Evolutionary conservation across 257 asterid species (phyloP), one percentile per base, ranked within the genome.

Genomic region (Nicotiana sylvestris): DNA sequence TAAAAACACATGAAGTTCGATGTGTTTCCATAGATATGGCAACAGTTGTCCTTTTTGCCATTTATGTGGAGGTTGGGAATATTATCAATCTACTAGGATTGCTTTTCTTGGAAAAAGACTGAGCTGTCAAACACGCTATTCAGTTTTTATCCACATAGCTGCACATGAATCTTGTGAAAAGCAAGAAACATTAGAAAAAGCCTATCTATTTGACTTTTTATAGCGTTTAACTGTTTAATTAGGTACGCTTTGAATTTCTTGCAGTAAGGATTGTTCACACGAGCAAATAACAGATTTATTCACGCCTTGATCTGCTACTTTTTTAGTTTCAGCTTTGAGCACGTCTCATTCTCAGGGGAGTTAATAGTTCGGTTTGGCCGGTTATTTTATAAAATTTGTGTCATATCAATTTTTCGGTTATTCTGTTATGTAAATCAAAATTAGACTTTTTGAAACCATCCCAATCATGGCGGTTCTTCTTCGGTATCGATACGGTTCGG

Each of bases 91-190:
- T 12, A 55, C 16, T 39, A 25, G 35, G 11, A 51, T 81, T 76
- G 17, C 82, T 77, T 60, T 82, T 85, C 58, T 32, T 13, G 78
- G 88, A 84, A 85, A 80, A 80, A 62, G 46, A 39, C 8, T 80
- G 55, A 46, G 17, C 72, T 76, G 81, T 74, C 78, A 65, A 82
- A 83, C 76, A 69, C 53, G 5, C 66, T 13, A 82, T 55, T 27
- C 49, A 15, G 70, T 21, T 67, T 84, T 7, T 53, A 81, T 78
- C 80, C 61, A 62, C 60, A 33, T 5, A 18, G 29, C 66, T 5
- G n/a, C 88, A 43, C 51, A 76, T 81, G 88, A 86, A 86, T 84
- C 85, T 68, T 43, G 93, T 90, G 91, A 82, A 21, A 21, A 21
- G 21, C 21, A 21, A 21, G 21, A 21, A 43, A n/a, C 65, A 25